Base-by-base conservation (phyloP, 345 rosid species). In the Lumnitzera racemosa region DNA sequence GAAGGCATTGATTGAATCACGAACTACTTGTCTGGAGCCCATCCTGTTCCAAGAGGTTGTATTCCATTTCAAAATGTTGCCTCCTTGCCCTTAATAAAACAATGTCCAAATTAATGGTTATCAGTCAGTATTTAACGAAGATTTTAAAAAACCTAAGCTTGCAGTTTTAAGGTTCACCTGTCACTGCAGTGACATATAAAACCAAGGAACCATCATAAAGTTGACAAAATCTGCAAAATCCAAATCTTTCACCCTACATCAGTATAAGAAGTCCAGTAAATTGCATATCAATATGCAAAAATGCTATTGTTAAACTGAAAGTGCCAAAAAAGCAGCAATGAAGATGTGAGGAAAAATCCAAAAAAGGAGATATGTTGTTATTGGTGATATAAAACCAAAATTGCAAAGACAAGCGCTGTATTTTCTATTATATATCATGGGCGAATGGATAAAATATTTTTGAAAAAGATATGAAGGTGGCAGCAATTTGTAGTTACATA, bases 201-300 rank as follows among this genome's bases (percentile, higher is more conserved):
- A 85, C 70, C 64, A 65, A 78, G 41, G 66, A 66, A 61, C 74
- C 74, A 65, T 78, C 84, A 54, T 51, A 66, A 65, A 58, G 69
- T 60, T 74, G 79, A 29, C 85, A 77, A 78, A 90, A 95, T 77
- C 91, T 85, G 72, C 99, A 88, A 57, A 64, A 82, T 68, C 83
- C 82, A 78, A 95, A 88, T 53, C 72, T 29, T 83, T 95, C 99
- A 64, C 76, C 99, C 97, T 74, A 59, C 71, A 67, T 56, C 16
- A 59, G 47, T 29, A 24, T 23, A 24, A 62, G 55, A 24, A 36
- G 41, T 47, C 57, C 61, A 36, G 43, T 52, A 65, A 46, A 56
- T 29, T 23, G 52, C 51, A 59, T 46, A 61, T 51, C n/a, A 59
- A 53, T 9, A 36, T 36, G 43, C 43, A 6, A 36, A 36, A 36